Evolutionary conservation across 768 basidiomycete genomes (phyloP), one percentile per base, ranked within the genome.

Genomic region (Boletus bicolor): DNA sequence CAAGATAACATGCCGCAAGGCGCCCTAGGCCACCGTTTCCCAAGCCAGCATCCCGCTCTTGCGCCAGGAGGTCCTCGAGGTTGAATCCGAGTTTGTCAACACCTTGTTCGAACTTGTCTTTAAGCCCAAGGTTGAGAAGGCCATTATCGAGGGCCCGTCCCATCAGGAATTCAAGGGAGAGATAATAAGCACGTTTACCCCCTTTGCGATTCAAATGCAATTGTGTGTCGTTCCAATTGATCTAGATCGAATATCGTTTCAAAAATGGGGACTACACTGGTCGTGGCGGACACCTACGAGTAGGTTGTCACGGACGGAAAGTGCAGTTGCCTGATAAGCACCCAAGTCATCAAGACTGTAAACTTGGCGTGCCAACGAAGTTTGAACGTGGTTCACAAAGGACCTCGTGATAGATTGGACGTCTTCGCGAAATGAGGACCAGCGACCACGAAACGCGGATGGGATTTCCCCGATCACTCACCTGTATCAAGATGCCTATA

Each of bases 11-110:
- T 0, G 97, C 96, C 0, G 97, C 97, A 44, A 99, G 83, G 32
- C 96, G 90, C 0, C 97, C 96, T 9, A 98, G 81, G 54, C 96
- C 96, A 60, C 95, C 95, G 69, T 98, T 97, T 6, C 96, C 97
- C 11, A 98, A 81, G 8, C 84, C 96, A 1, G 96, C 94, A 66
- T 99, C 97, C 47, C 95, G 86, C 70, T 98, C 96, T 65, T 87
- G 78, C 44, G 87, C 89, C 49, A 97, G 76, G 44, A 95, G 74
- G 64, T 95, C 93, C 70, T 94, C 93, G 58, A 95, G 81, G 68
- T 77, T 84, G 76, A 98, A 99, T 2, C 97, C 96, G 58, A 99
- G 89, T 56, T 83, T 77, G 26, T 83, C 66, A 50, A 91, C 72
- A 10, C 89, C 83, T 3, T 85, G 75, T 12, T 72, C 72, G 73